phyloP scores from a whole-genome alignment of 495 filamentous ascomycete genomes.

The Penicillium cataractarum region DNA sequence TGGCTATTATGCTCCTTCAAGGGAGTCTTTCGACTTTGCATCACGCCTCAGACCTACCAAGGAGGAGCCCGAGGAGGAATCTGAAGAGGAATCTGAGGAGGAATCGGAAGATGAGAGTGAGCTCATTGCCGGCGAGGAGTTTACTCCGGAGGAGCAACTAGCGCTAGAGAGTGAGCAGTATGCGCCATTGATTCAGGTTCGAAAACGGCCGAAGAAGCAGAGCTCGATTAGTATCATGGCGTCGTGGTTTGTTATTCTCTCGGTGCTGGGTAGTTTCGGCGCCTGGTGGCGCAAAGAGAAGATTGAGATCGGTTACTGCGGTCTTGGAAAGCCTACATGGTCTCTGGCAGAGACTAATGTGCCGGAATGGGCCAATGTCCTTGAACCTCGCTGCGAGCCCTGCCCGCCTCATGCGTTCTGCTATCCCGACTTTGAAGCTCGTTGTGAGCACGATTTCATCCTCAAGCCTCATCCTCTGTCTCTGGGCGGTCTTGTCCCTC shows the following conservation, averaged over 20 bases:
- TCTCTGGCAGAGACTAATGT: slow-evolving; percentile 56
- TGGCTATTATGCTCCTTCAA: slow-evolving; percentile 38
- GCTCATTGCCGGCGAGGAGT: slow-evolving; percentile 79
- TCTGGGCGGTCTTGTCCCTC: slow-evolving; percentile 76
- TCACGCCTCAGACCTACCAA: slow-evolving; percentile 28
- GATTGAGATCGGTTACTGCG: slow-evolving; percentile 91
- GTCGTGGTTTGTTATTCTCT: slow-evolving; percentile 66
- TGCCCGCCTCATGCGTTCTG: slow-evolving; percentile 93
- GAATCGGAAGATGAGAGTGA: slow-evolving; percentile 48
- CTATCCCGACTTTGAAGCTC: slow-evolving; percentile 71
- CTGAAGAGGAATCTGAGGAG: slow-evolving; percentile 40
- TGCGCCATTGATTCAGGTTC: slow-evolving; percentile 33
- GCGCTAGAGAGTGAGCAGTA: slow-evolving; percentile 65
- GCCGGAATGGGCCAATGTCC: slow-evolving; percentile 66
- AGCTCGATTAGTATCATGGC: slow-evolving; percentile 50
- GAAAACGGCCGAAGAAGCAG: slow-evolving; percentile 38
- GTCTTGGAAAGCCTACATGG: slow-evolving; percentile 70
- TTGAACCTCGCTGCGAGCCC: slow-evolving; percentile 85
- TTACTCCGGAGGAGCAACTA: slow-evolving; percentile 85
- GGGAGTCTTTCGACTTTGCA: slow-evolving; percentile 52
- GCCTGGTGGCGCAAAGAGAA: slow-evolving; percentile 93
- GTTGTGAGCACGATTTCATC: slow-evolving; percentile 86
- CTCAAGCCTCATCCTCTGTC: slow-evolving; percentile 83
- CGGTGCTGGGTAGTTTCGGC: slow-evolving; percentile 70
- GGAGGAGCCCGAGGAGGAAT: slow-evolving; percentile 35